These are phyloP conservation scores for Lachnellula willkommii DNA, from an alignment of 2,329 filamentous ascomycete genomes.

Conservation along the genomic window DNA sequence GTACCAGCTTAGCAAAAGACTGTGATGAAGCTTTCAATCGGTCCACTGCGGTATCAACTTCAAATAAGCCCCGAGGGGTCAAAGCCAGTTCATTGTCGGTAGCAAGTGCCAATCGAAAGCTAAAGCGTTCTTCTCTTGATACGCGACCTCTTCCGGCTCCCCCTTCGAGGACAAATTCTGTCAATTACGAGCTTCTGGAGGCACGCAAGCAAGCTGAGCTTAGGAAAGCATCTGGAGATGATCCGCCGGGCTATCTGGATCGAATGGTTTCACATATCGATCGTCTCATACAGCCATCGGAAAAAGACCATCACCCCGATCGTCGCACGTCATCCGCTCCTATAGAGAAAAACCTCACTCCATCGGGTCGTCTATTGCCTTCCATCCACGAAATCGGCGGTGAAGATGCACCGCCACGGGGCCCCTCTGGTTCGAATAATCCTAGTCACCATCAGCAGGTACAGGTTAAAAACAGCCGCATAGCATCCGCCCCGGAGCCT, in stretches of 20 bases:
- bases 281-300: slow-evolving; percentile 44
- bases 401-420: slow-evolving; percentile 20
- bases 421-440: slow-evolving; percentile 7
- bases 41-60: slow-evolving; percentile 38
- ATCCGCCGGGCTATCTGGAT: slow-evolving; percentile 45
- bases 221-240: slow-evolving; percentile 22
- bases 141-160: slow-evolving; percentile 28
- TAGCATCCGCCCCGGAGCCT: slow-evolving; percentile 30
- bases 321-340: slow-evolving; percentile 42
- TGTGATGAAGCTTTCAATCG: slow-evolving; percentile 91
- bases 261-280: slow-evolving; percentile 57
- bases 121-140: slow-evolving; percentile 18
- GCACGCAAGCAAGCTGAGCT: slow-evolving; percentile 27
- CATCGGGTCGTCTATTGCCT: slow-evolving; percentile 16
- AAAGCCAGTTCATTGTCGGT: background rate
- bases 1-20: slow-evolving; percentile 77
- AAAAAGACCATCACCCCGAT: slow-evolving; percentile 20
- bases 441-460: slow-evolving; percentile 8
- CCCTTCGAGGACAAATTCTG: slow-evolving; percentile 27
- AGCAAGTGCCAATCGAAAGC: background rate
- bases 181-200: slow-evolving; percentile 27
- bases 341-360: slow-evolving; percentile 11
- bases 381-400: slow-evolving; percentile 26
- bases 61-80: background rate
- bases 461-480: slow-evolving; percentile 20